Percentiles rank a stretch among this genome's conserved stretches.
Evolutionary conservation across 1,284 basidiomycete genomes (phyloP).

Genomic region (Fomitopsis betulina): DNA sequence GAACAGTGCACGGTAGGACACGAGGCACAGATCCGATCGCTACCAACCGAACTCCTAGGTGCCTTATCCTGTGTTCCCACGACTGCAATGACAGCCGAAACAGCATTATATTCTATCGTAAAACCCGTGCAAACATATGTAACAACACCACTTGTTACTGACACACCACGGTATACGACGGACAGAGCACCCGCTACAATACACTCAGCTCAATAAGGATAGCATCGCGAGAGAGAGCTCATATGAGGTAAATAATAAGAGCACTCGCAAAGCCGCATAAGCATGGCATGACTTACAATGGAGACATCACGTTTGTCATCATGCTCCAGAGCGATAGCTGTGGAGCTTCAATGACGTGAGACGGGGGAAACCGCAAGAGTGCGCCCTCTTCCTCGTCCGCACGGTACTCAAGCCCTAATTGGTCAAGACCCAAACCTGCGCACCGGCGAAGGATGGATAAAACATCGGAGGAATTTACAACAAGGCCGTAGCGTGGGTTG

Average conservation of each 20-base stretch:
- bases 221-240: background rate
- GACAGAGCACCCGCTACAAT: background rate
- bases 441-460: background rate
- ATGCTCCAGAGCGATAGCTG: background rate
- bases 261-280: too few relatives aligned
- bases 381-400: background rate
- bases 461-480: background rate
- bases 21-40: too few relatives aligned
- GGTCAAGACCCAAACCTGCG: background rate
- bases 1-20: too few relatives aligned
- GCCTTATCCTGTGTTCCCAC: too few relatives aligned
- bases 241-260: background rate
- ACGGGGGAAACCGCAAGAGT: background rate
- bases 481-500: background rate
- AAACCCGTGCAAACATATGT: background rate
- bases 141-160: background rate
- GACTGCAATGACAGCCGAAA: too few relatives aligned
- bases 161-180: background rate
- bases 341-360: background rate
- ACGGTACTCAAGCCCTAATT: background rate
- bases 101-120: background rate
- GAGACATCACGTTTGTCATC: too few relatives aligned
- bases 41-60: too few relatives aligned
- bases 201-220: conserved; percentile 2
- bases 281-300: too few relatives aligned